Conservation (phyloP, 805 yeast genomes). For the Helenozyma baotianmanensis region DNA sequence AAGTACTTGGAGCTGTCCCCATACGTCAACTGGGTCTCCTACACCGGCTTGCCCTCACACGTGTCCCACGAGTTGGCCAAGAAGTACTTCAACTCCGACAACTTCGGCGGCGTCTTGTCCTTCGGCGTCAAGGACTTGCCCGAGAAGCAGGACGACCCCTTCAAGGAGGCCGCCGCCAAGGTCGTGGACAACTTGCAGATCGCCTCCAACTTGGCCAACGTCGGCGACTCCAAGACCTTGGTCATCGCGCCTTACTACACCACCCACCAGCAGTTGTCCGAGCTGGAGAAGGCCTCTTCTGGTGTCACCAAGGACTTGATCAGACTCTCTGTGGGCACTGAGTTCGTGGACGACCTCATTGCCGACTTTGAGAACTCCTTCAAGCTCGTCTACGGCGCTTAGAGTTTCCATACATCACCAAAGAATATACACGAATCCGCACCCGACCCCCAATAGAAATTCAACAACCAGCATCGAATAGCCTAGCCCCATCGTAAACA, state of each 20-base stretch:
- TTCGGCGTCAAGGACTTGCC: slow-evolving; percentile 74
- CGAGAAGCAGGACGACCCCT: slow-evolving; percentile 48
- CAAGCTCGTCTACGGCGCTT: slow-evolving; percentile 45
- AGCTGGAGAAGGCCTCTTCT: slow-evolving; percentile 72
- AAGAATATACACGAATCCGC: slow-evolving; percentile 4
- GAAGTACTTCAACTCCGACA: slow-evolving; percentile 60
- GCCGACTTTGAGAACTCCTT: slow-evolving; percentile 64
- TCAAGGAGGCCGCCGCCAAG: slow-evolving; percentile 72
- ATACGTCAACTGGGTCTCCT: slow-evolving; percentile 84
- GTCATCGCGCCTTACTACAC: slow-evolving; percentile 96
- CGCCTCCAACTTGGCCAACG: slow-evolving; percentile 92
- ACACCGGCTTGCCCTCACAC: slow-evolving; percentile 81
- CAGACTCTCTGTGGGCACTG: slow-evolving; percentile 45
- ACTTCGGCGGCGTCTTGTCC: slow-evolving; percentile 83
- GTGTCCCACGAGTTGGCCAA: slow-evolving; percentile 77
- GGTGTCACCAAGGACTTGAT: slow-evolving; percentile 89
- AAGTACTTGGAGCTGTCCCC: slow-evolving; percentile 65
- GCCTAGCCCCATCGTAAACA: slow-evolving; percentile 10
- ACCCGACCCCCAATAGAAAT: slow-evolving; percentile 6
- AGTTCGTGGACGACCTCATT: slow-evolving; percentile 19
- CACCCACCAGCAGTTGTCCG: slow-evolving; percentile 86
- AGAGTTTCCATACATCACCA: neutral
- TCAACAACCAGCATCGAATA: slow-evolving; percentile 8
- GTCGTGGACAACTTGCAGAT: slow-evolving; percentile 81
- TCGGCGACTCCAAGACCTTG: slow-evolving; percentile 93